phyloP scores from a whole-genome alignment of 306 rosid genomes.

The Acacia crassicarpa region DNA sequence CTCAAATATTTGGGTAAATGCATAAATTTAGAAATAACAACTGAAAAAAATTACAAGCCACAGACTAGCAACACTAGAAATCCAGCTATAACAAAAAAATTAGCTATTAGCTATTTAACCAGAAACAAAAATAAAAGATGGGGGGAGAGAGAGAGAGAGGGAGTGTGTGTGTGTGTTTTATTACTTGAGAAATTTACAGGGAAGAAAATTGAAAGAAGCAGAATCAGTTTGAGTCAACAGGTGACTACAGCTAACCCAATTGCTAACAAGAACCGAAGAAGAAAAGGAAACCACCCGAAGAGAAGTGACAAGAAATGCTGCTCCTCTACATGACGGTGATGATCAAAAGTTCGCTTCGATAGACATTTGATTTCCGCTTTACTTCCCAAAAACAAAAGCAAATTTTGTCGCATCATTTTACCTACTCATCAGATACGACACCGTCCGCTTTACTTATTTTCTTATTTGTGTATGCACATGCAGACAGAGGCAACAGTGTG shows the following conservation, averaged over 20 bases:
- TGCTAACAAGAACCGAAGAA: neutral
- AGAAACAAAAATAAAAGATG: neutral
- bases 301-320: neutral
- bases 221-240: slow-evolving; percentile 22
- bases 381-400: neutral
- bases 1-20: neutral
- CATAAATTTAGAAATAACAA: neutral
- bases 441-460: too few species aligned
- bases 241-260: neutral
- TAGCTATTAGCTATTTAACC: neutral
- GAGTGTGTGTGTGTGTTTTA: too few species aligned
- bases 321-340: neutral
- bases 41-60: neutral
- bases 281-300: neutral
- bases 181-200: slow-evolving; percentile 14
- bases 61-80: slow-evolving; percentile 6
- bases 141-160: neutral
- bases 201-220: slow-evolving; percentile 9
- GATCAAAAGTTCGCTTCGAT: neutral
- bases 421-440: neutral
- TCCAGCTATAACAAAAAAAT: neutral
- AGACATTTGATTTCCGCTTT: neutral
- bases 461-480: too few species aligned
- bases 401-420: neutral
- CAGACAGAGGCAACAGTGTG: too few species aligned